Evolutionary conservation across 2,329 filamentous ascomycete genomes (phyloP).

Genomic region (Rachicladosporium sp.): DNA sequence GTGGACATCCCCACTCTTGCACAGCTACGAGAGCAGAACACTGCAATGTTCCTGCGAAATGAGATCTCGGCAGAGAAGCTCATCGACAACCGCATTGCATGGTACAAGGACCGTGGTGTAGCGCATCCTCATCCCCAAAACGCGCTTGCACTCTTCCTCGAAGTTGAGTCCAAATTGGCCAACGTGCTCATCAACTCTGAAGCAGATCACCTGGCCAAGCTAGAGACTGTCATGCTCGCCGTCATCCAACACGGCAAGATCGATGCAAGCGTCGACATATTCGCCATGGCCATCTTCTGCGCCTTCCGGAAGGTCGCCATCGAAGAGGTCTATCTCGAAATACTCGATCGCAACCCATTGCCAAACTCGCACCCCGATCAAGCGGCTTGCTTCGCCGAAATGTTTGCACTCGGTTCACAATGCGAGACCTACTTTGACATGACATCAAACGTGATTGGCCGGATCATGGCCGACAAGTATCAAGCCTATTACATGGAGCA

Average conservation of each 20-base stretch:
- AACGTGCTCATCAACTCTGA: conserved; percentile 9
- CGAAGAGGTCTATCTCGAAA: conserved; percentile 51
- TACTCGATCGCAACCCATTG: conserved; percentile 49
- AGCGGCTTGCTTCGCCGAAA: conserved; percentile 50
- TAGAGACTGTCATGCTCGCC: conserved; percentile 6
- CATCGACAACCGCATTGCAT: conserved; percentile 28
- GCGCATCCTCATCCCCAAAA: conserved; percentile 21
- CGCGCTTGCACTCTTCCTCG: conserved; percentile 28
- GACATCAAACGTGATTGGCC: conserved; percentile 11
- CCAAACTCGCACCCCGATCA: conserved; percentile 51
- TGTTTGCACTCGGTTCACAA: conserved; percentile 50
- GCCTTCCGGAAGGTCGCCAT: conserved; percentile 44
- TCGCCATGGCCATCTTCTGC: conserved; percentile 46
- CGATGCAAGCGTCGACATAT: conserved; percentile 34
- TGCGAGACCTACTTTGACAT: conserved; percentile 53
- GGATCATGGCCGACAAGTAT: conserved; percentile 10
- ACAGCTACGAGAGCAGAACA: conserved; percentile 14
- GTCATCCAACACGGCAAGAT: conserved; percentile 8
- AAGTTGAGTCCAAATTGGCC: conserved; percentile 15
- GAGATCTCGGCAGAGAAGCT: conserved; percentile 24
- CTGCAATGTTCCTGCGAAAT: conserved; percentile 30
- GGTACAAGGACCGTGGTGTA: conserved; percentile 31
- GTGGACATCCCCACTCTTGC: conserved; percentile 7
- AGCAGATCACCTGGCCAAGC: conserved; percentile 4
- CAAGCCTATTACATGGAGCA: conserved; percentile 11